Base-by-base conservation (phyloP, 441 rosid genomes). In the Adansonia gregorii region DNA sequence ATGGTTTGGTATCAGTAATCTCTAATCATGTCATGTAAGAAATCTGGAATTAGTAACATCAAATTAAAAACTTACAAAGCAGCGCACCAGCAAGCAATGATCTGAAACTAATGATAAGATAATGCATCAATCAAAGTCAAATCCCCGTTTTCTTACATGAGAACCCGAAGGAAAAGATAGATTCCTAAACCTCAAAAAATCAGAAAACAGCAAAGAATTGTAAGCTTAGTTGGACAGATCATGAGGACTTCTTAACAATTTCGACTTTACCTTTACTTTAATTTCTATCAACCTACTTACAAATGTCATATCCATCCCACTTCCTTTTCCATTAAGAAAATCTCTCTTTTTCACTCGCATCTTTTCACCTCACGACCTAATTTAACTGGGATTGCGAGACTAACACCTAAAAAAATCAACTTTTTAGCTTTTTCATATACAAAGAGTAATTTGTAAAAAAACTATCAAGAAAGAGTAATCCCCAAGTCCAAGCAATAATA, bases 181-280 rank as follows among this genome's bases (percentile, higher is more conserved):
- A 83, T 80, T 83, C 86, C 81, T 67, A 75, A 84, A 77, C 63
- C n/a, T 31, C 14, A 22, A 74, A 66, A 65, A 58, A 27, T 17
- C 41, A 77, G 41, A 72, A 4, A 63, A 31, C 54, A 80, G 8
- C 74, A 68, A 74, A 11, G 65, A 78, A 68, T 64, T 74, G 87
- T 83, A 80, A 82, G 83, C 79, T 83, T 51, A 41, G 72, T 69
- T 67, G 71, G 80, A 75, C 83, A 82, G 51, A 56, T 55, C 69
- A 77, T 67, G 64, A 79, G 67, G 65, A 78, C 45, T 79, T 52
- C 81, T 55, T 59, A 64, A 72, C 56, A 74, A 83, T 85, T 71
- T 82, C 46, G 59, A 60, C 78, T 79, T 77, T 78, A 43, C 52
- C 84, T 85, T 89, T 77, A 60, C 76, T 78, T 83, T 45, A 43